Base-by-base conservation (phyloP, 108 stramenopile species). In the Skeletonema costatum region DNA sequence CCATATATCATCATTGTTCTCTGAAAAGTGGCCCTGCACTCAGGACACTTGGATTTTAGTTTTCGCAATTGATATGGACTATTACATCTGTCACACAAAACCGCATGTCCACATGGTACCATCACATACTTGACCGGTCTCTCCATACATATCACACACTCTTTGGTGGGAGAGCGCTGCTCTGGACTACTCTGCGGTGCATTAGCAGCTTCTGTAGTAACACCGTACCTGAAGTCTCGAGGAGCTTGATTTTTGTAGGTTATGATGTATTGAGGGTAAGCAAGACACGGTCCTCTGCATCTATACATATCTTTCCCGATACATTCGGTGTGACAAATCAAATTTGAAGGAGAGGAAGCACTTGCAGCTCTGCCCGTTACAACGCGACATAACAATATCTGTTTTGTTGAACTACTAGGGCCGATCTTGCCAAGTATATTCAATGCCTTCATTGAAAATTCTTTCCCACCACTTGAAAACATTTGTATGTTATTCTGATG, bases 21-120 rank as follows among this genome's bases (percentile, higher is more conserved):
- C 17, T 48, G 48, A 33, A 84, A 64, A 16, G 19, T n/a, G 8
- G 42, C 32, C 2, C 77, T 44, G 74, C 82, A 84, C 41, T 84
- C 82, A 9, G 82, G 82, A 50, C 82, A 84, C 21, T 71, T 74
- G 5, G 42, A 19, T 41, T 69, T 66, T 19, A 84, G 64, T 32
- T 84, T 84, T 32, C 62, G 63, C 21, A 74, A 21, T 31, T 32
- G 56, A 29, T 68, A 32, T 10, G 46, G 36, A 4, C 59, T 39
- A 13, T 35, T 59, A 31, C 83, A 84, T 1, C 32, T 51, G 6
- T 76, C 69, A 32, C 83, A 84, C 9, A 84, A 67, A 66, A 69
- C 80, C 17, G 78, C 74, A 35, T 84, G 83, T n/a, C 83, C 83
- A 59, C 83, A 84, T 16, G 83, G 83, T 17, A 84, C 32, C 12